Percentiles rank a stretch among this genome's conserved stretches.
phyloP scores from a whole-genome alignment of 805 yeast genomes.

The Starmerella vitae region DNA sequence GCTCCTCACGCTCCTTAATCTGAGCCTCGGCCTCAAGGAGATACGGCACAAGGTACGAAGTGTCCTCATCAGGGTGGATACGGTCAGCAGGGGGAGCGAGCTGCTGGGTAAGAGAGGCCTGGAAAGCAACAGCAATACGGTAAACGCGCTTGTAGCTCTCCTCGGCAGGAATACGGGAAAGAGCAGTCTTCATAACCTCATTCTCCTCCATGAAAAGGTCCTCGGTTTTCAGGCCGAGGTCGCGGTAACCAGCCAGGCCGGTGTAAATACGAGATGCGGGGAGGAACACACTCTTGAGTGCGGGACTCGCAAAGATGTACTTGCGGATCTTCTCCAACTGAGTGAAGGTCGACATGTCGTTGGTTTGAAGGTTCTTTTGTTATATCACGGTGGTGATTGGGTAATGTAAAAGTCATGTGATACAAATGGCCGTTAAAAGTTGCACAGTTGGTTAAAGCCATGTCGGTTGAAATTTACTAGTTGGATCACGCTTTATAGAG shows the following conservation, averaged over 20 bases:
- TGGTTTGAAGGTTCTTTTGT: neutral
- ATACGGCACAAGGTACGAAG: constrained; percentile 64
- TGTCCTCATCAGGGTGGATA: constrained; percentile 55
- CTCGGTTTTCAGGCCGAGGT: constrained; percentile 78
- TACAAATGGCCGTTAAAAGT: no score
- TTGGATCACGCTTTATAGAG: no score
- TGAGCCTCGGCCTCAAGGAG: constrained; percentile 91
- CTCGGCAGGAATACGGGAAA: constrained; percentile 70
- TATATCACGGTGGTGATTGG: neutral
- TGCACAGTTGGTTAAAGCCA: no score
- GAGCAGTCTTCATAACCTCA: constrained; percentile 74
- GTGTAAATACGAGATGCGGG: constrained; percentile 70
- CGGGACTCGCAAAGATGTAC: constrained; percentile 66
- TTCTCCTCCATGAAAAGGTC: constrained; percentile 81
- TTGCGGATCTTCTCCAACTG: constrained; percentile 38
- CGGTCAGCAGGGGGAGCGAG: constrained; percentile 70
- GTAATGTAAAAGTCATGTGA: no score
- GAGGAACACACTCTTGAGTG: constrained; percentile 56
- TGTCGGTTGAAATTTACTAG: no score
- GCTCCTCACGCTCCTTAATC: constrained; percentile 70
- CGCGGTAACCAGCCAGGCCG: constrained; percentile 79
- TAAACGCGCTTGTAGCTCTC: constrained; percentile 82
- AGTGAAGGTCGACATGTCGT: constrained; percentile 27
- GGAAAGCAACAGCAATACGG: constrained; percentile 88
- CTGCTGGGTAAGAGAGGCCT: constrained; percentile 69